Percentiles rank a stretch among this genome's conserved stretches.
Conservation (phyloP, 306 rosid species). For the Trichosanthes cucumerina region DNA sequence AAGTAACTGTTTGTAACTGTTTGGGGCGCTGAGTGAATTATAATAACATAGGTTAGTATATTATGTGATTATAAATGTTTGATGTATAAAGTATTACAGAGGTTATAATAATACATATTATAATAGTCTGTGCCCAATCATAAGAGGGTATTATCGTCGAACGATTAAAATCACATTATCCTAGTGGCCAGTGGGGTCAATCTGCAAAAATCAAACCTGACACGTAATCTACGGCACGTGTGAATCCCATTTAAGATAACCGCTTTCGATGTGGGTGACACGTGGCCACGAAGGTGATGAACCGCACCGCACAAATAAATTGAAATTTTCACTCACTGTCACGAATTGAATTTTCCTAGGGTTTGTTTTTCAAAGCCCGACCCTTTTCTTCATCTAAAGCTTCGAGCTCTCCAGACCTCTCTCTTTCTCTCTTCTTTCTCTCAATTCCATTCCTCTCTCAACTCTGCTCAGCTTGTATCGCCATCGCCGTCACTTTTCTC, state of each 20-base stretch:
- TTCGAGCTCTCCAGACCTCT: background rate
- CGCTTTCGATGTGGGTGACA: background rate
- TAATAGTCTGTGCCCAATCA: too few species aligned
- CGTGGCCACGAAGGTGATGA: background rate
- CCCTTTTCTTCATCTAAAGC: background rate
- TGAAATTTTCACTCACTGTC: background rate
- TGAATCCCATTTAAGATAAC: background rate
- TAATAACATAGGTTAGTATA: too few species aligned
- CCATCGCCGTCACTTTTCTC: background rate
- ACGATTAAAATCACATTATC: background rate
- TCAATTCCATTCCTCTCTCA: background rate
- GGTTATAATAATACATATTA: too few species aligned
- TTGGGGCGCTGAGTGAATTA: too few species aligned
- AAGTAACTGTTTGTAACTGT: too few species aligned
- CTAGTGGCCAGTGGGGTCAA: background rate
- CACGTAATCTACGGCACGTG: slow-evolving; percentile 3
- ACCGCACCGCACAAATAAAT: background rate
- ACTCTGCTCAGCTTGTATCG: background rate
- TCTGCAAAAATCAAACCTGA: background rate
- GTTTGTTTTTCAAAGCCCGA: background rate
- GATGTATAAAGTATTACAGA: too few species aligned
- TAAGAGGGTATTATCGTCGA: too few species aligned
- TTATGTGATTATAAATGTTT: too few species aligned
- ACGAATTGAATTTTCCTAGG: background rate
- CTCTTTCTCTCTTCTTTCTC: background rate